Percentiles rank a stretch among this genome's conserved stretches.
These are phyloP conservation scores for Aspergillus sp. DNA, from an alignment of 2,329 filamentous ascomycete species.

Conservation along the genomic window DNA sequence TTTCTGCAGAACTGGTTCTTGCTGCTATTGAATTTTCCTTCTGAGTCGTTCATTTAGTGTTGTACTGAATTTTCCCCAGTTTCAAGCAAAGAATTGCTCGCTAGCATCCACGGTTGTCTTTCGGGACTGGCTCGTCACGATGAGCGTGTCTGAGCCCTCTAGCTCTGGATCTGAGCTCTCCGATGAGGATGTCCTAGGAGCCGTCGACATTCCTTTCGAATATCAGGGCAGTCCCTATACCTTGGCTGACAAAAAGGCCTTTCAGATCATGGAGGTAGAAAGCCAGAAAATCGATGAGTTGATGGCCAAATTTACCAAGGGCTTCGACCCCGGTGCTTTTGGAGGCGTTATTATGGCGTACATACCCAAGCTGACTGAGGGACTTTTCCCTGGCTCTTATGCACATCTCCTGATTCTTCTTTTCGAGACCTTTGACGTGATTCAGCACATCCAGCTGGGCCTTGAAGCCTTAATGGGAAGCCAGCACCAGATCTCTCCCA, in stretches of 20 bases:
- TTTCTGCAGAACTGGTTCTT: neutral
- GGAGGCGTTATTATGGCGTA: conserved; percentile 8
- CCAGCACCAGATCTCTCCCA: conserved; percentile 15
- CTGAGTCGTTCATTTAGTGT: neutral
- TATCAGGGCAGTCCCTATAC: neutral
- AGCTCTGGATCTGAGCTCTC: neutral
- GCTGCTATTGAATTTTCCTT: neutral
- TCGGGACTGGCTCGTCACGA: neutral
- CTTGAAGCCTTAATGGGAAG: conserved; percentile 64
- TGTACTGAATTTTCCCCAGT: neutral
- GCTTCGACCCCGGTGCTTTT: conserved; percentile 22
- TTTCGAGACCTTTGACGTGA: conserved; percentile 50
- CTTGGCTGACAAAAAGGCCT: conserved; percentile 13
- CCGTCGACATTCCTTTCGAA: conserved; percentile 15
- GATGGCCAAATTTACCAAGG: conserved; percentile 19
- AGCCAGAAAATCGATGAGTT: conserved; percentile 13
- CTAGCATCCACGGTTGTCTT: neutral
- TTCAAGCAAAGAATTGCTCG: neutral
- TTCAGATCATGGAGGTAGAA: conserved; percentile 13
- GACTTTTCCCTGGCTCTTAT: conserved; percentile 22
- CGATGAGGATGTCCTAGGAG: neutral
- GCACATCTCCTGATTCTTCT: conserved; percentile 25
- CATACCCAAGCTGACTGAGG: conserved; percentile 7
- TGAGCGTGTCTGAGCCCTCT: conserved; percentile 3
- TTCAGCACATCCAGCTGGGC: conserved; percentile 65